A percentile compares a stretch with the other conserved stretches of the same genome.
Evolutionary conservation across 345 rosid species (phyloP).

Genomic region (Salix viminalis): DNA sequence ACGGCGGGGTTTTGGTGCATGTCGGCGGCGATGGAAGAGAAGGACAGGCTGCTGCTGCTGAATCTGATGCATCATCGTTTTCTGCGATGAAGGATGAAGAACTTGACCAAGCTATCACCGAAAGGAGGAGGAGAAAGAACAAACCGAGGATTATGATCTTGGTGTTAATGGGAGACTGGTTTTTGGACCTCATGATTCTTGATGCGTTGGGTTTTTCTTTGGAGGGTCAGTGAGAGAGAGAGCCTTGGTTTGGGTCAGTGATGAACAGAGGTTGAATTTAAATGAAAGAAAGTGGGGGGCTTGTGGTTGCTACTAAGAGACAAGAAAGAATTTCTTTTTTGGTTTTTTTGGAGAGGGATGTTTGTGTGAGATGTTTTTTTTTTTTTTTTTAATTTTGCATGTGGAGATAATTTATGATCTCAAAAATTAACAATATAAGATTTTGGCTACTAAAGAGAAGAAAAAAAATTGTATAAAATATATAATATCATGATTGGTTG

Average conservation of each 20-base stretch:
- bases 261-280: neutral
- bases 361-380: too few species aligned
- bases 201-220: neutral
- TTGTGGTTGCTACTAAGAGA: neutral
- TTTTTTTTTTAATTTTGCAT: neutral
- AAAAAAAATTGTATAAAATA: too few species aligned
- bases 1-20: conserved; percentile 60
- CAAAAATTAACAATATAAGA: neutral
- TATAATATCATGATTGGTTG: too few species aligned
- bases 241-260: neutral
- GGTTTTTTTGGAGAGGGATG: neutral
- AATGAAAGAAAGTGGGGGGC: neutral
- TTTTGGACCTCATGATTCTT: conserved; percentile 28
- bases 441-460: too few species aligned
- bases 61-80: conserved; percentile 9
- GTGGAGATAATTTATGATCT: neutral
- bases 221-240: neutral
- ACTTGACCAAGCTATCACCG: conserved; percentile 38
- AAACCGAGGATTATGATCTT: conserved; percentile 34
- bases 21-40: conserved; percentile 11
- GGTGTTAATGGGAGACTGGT: conserved; percentile 29
- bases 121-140: conserved; percentile 42
- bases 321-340: neutral
- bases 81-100: conserved; percentile 9
- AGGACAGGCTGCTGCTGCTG: conserved; percentile 16